Percentiles rank a stretch among this genome's conserved stretches.
Evolutionary conservation across 176 grass and related monocot genomes (phyloP).

Genomic region (Musa itinerans): DNA sequence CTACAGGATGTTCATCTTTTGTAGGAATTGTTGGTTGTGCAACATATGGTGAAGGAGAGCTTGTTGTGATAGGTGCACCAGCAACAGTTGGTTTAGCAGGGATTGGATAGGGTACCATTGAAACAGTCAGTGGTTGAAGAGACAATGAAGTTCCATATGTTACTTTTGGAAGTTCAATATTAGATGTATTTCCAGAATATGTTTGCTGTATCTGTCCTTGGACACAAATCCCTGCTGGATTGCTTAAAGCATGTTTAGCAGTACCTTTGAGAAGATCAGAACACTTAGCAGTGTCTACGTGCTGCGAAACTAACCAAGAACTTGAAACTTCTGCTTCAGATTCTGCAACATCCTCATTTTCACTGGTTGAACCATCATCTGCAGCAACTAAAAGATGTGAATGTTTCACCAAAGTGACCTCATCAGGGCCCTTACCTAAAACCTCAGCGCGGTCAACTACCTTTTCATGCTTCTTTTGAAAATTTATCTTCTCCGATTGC

Average conservation of each 20-base stretch:
- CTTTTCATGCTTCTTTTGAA: conserved; percentile 53
- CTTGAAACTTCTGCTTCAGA: conserved; percentile 88
- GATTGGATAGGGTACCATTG: conserved; percentile 31
- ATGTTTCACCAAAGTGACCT: conserved; percentile 33
- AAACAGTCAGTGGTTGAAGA: conserved; percentile 37
- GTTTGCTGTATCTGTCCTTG: conserved; percentile 52
- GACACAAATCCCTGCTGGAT: conserved; percentile 30
- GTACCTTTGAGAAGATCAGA: conserved; percentile 41
- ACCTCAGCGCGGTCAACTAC: conserved; percentile 39
- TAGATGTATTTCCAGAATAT: conserved; percentile 48
- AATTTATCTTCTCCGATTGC: conserved; percentile 43
- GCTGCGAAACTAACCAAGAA: conserved; percentile 76
- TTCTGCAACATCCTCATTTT: conserved; percentile 92
- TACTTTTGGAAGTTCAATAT: conserved; percentile 30
- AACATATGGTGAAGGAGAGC: conserved; percentile 33
- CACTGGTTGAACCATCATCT: conserved; percentile 82
- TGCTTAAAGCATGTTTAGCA: conserved; percentile 36
- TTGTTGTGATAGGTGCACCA: conserved; percentile 26
- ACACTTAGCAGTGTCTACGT: conserved; percentile 42
- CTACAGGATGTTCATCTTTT: conserved; percentile 29
- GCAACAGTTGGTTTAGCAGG: conserved; percentile 30
- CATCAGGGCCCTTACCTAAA: conserved; percentile 50
- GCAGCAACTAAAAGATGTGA: conserved; percentile 67
- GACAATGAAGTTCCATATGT: conserved; percentile 33
- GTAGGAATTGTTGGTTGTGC: conserved; percentile 48